A percentile compares a stretch with the other conserved stretches of the same genome.
Evolutionary conservation across 2,329 filamentous ascomycete species (phyloP).

Genomic region (Sphaerulina populicola): DNA sequence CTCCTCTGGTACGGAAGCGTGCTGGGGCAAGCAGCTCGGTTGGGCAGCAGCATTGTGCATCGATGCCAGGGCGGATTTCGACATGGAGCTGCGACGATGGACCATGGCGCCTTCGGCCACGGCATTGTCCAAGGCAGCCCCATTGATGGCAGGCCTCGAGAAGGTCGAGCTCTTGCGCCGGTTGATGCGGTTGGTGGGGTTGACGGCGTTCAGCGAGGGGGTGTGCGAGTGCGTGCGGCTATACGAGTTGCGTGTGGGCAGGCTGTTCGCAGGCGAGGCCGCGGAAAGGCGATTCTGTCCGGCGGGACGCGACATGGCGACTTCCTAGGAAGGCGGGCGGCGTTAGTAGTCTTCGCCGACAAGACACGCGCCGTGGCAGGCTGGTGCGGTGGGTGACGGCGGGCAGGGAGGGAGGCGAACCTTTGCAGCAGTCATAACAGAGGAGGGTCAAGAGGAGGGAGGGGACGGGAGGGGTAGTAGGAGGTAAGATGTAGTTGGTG

Average conservation of each 20-base stretch:
- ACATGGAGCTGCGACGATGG: constrained; percentile 59
- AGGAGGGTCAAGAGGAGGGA: neutral
- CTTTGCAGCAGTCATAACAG: constrained; percentile 14
- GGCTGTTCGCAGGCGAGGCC: constrained; percentile 52
- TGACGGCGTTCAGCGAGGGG: constrained; percentile 66
- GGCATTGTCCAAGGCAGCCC: constrained; percentile 56
- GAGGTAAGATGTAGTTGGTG: neutral
- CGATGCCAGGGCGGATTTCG: constrained; percentile 48
- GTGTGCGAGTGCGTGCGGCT: constrained; percentile 75
- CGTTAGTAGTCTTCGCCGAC: constrained; percentile 8
- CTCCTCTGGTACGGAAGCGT: constrained; percentile 33
- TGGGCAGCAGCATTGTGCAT: constrained; percentile 52
- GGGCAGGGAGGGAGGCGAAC: constrained; percentile 3
- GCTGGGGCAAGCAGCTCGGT: constrained; percentile 58
- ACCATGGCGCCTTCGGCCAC: constrained; percentile 53
- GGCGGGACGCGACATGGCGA: constrained; percentile 33
- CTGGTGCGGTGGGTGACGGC: neutral
- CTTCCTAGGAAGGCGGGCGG: constrained; percentile 24
- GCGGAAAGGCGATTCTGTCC: constrained; percentile 36
- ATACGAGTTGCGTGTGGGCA: constrained; percentile 56
- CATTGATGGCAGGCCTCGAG: constrained; percentile 67
- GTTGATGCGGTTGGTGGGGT: constrained; percentile 75
- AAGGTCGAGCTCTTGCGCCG: constrained; percentile 89
- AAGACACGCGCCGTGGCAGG: neutral
- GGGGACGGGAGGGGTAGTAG: neutral